Percentiles rank a stretch among this genome's conserved stretches.
Conservation (phyloP, 768 basidiomycete genomes). For the Kwoniella sp. region DNA sequence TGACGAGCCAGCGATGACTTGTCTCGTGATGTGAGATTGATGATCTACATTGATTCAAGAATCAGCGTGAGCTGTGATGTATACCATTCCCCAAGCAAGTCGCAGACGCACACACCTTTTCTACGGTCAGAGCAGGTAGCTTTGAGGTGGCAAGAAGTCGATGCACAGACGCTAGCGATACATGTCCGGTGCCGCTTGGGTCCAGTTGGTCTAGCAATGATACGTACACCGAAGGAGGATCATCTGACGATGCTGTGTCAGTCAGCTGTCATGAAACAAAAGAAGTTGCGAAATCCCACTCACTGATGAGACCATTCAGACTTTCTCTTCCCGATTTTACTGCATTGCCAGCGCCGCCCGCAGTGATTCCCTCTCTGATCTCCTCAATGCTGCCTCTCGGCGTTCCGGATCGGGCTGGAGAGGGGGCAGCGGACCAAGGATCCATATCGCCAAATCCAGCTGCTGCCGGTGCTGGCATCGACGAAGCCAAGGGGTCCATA, state of each 20-base stretch:
- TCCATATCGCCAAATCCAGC: constrained; percentile 51
- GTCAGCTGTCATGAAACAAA: background rate
- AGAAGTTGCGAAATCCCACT: constrained; percentile 15
- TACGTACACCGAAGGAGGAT: constrained; percentile 76
- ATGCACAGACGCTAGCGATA: constrained; percentile 79
- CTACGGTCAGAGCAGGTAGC: constrained; percentile 78
- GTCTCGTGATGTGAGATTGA: constrained; percentile 64
- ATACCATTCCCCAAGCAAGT: too few relatives aligned
- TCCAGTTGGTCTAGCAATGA: constrained; percentile 74
- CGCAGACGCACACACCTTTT: constrained; percentile 64
- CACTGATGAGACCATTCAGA: constrained; percentile 33
- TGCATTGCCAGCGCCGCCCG: background rate
- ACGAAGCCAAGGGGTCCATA: constrained; percentile 44
- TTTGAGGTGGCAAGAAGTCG: constrained; percentile 75
- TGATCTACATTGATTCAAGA: constrained; percentile 64
- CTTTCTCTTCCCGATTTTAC: constrained; percentile 13
- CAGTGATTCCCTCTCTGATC: constrained; percentile 24
- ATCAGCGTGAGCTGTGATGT: background rate
- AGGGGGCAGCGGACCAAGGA: constrained; percentile 55
- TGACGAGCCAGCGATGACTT: constrained; percentile 68
- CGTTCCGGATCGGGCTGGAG: constrained; percentile 43
- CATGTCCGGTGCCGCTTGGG: constrained; percentile 70
- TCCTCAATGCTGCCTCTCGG: constrained; percentile 29
- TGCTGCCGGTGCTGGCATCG: constrained; percentile 29
- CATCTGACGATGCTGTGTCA: constrained; percentile 64